Evolutionary conservation across 305 asterid species (phyloP).

Genomic region (Nicotiana rustica): DNA sequence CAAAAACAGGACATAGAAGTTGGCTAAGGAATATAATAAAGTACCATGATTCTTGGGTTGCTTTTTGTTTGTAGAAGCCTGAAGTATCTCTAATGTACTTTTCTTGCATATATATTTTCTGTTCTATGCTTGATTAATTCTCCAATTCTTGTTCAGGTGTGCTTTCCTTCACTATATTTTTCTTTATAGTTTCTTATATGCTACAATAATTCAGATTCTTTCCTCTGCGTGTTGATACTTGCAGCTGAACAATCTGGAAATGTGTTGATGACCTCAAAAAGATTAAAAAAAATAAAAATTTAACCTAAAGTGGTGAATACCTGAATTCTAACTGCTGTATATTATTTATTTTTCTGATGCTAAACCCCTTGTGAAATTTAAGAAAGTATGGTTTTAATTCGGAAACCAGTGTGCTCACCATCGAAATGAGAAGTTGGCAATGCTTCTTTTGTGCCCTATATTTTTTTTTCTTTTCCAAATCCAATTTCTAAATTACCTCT

Average conservation of each 20-base stretch:
- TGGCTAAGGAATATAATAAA: conserved; percentile 14
- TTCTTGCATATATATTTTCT: conserved; percentile 1
- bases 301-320: not conserved
- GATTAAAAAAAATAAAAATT: not conserved
- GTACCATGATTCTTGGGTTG: not conserved
- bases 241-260: conserved; percentile 16
- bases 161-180: conserved; percentile 10
- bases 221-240: not conserved
- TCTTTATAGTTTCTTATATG: not conserved
- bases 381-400: not conserved
- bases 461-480: not conserved
- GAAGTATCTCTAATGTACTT: not conserved
- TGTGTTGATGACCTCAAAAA: not conserved
- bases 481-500: not conserved
- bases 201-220: not conserved
- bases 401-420: not conserved
- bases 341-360: not conserved
- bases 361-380: not conserved
- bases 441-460: not conserved
- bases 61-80: not conserved
- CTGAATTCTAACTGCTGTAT: not conserved
- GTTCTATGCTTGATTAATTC: not conserved
- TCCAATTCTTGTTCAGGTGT: not conserved
- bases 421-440: not conserved
- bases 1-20: not conserved